Percentiles rank a stretch among this genome's conserved stretches.
Conservation (phyloP, 192 early-diverging fungal genomes). For the Backusella luteola region DNA sequence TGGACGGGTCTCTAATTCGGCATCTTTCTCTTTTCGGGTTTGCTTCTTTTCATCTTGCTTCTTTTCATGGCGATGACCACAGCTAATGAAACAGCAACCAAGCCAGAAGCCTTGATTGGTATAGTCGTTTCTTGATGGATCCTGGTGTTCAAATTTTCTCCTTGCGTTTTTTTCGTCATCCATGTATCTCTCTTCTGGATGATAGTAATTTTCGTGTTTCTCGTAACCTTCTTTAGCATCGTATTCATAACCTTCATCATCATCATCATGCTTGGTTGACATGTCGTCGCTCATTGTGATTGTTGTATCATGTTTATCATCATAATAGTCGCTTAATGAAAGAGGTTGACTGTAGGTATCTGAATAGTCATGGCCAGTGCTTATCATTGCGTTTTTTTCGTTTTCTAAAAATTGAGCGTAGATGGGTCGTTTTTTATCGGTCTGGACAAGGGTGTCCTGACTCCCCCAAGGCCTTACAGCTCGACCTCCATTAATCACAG, state of each 20-base stretch:
- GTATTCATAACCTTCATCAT: not conserved
- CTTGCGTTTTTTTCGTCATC: conserved; percentile 1
- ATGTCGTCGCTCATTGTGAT: conserved; percentile 9
- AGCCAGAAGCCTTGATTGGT: conserved; percentile 18
- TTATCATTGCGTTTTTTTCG: not conserved
- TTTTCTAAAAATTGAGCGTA: conserved; percentile 17
- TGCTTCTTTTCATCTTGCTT: not conserved
- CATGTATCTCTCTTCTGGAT: not conserved
- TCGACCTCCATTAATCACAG: not conserved
- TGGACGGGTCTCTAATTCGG: not conserved
- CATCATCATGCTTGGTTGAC: not conserved
- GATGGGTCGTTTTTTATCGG: conserved; percentile 18
- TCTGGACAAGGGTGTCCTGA: conserved; percentile 25
- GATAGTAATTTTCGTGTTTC: not conserved
- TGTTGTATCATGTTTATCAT: conserved; percentile 4
- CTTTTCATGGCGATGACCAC: conserved; percentile 13
- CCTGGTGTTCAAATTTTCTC: not conserved
- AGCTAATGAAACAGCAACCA: conserved; percentile 27
- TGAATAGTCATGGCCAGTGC: not conserved
- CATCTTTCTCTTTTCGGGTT: not conserved
- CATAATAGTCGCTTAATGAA: not conserved
- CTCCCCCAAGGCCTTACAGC: conserved; percentile 20
- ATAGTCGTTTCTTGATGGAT: not conserved
- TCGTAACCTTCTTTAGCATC: not conserved
- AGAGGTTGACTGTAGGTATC: not conserved